Base-by-base conservation (phyloP, 768 basidiomycete species). In the Psilocybe cubensis region DNA sequence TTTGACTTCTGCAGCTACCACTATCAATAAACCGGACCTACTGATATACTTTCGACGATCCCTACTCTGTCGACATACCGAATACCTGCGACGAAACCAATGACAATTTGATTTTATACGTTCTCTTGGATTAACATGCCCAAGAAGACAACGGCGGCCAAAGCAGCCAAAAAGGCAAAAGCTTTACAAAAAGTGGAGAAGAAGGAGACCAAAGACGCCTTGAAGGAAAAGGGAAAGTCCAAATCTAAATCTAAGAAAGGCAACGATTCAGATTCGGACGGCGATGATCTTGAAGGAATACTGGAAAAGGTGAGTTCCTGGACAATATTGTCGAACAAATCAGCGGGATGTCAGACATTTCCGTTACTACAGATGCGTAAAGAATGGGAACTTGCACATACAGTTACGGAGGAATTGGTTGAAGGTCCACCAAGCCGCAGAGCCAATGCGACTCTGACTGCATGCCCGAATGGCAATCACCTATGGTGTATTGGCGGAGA, bases 401-500 rank as follows among this genome's bases (percentile, higher is more conserved):
- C 79, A 2, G 90, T 92, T n/a, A 91, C 88, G 0, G 93, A 96
- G 69, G 92, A 95, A 69, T 75, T 91, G 1, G 89, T 88, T 0
- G 84, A 88, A 65, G 91, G 91, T 0, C 92, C 94, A 12, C 94
- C 94, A 0, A 88, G 86, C 47, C 77, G 91, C 47, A 81, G 94
- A 40, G 92, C 92, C 0, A 94, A 92, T 60, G 93, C 92, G 1
- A 91, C 91, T 0, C 71, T 96, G 14, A 90, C 88, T 0, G 74
- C 91, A 0, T 94, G 89, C 71, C 94, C 93, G 0, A 85, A 79
- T 53, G 91, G 91, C 42, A 89, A 88, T 59, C 82, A 93, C 69
- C 75, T 95, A 0, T 96, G 89, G 90, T 88, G 80, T 58, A 88
- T 93, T 29, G 92, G 92, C 0, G 92, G 92, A 5, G 93, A 94